Conservation (phyloP, 1,284 basidiomycete species). For the Austropuccinia psidii region DNA sequence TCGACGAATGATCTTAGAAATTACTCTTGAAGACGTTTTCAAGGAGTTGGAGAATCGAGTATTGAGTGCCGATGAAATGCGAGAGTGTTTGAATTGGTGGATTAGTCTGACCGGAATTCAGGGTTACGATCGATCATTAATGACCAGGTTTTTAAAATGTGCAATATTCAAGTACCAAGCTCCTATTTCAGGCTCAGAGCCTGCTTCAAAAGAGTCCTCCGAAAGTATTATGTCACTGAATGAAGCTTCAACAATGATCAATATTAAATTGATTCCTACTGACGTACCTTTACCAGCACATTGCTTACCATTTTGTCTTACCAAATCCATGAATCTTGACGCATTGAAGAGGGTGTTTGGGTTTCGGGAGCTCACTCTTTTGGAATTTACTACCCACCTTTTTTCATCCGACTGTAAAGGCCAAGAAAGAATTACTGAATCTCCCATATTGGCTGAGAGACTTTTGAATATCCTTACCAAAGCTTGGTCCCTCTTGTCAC, state of each 20-base stretch:
- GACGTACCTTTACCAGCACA: slow-evolving; percentile 74
- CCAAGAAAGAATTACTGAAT: slow-evolving; percentile 50
- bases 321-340: slow-evolving; percentile 52
- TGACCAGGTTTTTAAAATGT: slow-evolving; percentile 43
- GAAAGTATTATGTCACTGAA: slow-evolving; percentile 61
- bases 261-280: slow-evolving; percentile 64
- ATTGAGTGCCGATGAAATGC: slow-evolving; percentile 65
- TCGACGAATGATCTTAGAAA: slow-evolving; percentile 66
- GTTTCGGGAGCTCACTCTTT: slow-evolving; percentile 70
- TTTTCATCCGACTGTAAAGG: slow-evolving; percentile 53
- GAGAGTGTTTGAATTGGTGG: slow-evolving; percentile 86
- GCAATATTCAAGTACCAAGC: slow-evolving; percentile 58
- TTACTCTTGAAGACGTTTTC: slow-evolving; percentile 78
- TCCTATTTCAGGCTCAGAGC: slow-evolving; percentile 47
- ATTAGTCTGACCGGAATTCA: slow-evolving; percentile 55
- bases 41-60: slow-evolving; percentile 67
- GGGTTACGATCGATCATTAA: slow-evolving; percentile 54
- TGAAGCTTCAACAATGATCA: slow-evolving; percentile 65
- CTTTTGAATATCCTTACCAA: slow-evolving; percentile 65
- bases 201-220: slow-evolving; percentile 34
- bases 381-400: slow-evolving; percentile 69
- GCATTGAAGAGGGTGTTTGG: slow-evolving; percentile 51
- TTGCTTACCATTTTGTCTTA: slow-evolving; percentile 66
- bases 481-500: slow-evolving; percentile 65
- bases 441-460: slow-evolving; percentile 71